Evolutionary conservation across 164 flowering plant genomes (phyloP), one percentile per base, ranked within the genome.

Genomic region (Malania oleifera): DNA sequence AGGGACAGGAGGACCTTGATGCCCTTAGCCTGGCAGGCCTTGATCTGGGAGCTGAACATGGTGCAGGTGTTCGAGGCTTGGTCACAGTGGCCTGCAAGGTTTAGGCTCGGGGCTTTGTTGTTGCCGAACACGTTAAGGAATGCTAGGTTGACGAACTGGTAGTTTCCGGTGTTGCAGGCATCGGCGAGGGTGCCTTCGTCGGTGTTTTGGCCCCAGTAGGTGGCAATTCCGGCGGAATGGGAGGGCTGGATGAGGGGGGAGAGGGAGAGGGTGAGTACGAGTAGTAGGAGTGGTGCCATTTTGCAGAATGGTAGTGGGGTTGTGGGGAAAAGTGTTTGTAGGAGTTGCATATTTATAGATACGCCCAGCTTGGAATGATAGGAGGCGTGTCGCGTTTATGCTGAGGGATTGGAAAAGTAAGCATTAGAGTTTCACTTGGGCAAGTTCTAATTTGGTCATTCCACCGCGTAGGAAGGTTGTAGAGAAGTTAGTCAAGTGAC

Each of bases 1-100:
- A 72, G 45, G 3, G 75, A 72, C 14, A 72, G 72, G 29, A 73
- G 0, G 34, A 73, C 77, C 31, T 70, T 67, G 34, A 73, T 61
- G 7, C 69, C 69, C 40, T 56, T n/a, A 0, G 27, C 27, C 38
- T 63, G 77, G 58, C 73, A 73, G 1, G 34, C 9, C 9, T 17
- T 19, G 3, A 73, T 73, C 24, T 25, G 54, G 1, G 9, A 14
- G 40, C 58, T 52, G 13, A 58, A 12, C 4, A 18, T 6, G 0
- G 11, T 7, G 54, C 73, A 69, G 9, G 56, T 57, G 20, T 28
- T 49, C 6, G 45, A 22, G 20, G 28, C 7, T 0, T 65, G 61
- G 40, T 66, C 54, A 25, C 73, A 66, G 50, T 63, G 71, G 3
- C 68, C 66, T 1, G 71, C 73, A 1, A 69, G 43, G 56, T 63